These are phyloP conservation scores for Solanum gandarillasii DNA, from an alignment of 257 asterid species.

Conservation along the genomic window DNA sequence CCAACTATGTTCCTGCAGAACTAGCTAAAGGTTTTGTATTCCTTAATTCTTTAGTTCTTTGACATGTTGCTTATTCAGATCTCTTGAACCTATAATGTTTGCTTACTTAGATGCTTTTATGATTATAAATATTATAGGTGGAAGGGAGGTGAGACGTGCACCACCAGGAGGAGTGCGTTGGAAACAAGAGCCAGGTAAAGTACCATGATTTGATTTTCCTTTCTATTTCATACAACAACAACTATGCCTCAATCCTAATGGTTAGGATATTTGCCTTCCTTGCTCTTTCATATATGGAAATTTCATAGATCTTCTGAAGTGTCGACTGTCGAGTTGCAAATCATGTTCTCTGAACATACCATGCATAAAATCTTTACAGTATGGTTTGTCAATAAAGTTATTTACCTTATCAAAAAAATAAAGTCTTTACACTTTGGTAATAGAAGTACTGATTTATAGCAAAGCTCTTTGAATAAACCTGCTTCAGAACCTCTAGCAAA, in stretches of 20 bases:
- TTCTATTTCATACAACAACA: not conserved
- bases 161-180: slow-evolving; percentile 34
- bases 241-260: not conserved
- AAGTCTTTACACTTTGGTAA: not conserved
- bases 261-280: not conserved
- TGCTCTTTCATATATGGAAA: not conserved
- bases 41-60: not conserved
- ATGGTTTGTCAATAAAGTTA: not conserved
- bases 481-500: not conserved
- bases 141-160: slow-evolving; percentile 16
- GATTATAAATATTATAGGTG: slow-evolving; percentile 23
- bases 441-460: not conserved
- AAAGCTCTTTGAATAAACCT: not conserved
- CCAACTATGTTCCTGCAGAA: slow-evolving; percentile 58
- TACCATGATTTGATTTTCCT: not conserved
- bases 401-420: not conserved
- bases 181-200: slow-evolving; percentile 39
- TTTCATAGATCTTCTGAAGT: not conserved
- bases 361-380: not conserved
- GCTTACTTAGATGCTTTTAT: not conserved
- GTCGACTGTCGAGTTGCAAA: not conserved
- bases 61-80: not conserved
- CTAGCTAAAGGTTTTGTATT: slow-evolving; percentile 30
- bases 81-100: not conserved
- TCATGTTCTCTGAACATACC: not conserved